Evolutionary conservation across 371 early-diverging fungal genomes (phyloP).

Genomic region (Apophysomyces variabilis): DNA sequence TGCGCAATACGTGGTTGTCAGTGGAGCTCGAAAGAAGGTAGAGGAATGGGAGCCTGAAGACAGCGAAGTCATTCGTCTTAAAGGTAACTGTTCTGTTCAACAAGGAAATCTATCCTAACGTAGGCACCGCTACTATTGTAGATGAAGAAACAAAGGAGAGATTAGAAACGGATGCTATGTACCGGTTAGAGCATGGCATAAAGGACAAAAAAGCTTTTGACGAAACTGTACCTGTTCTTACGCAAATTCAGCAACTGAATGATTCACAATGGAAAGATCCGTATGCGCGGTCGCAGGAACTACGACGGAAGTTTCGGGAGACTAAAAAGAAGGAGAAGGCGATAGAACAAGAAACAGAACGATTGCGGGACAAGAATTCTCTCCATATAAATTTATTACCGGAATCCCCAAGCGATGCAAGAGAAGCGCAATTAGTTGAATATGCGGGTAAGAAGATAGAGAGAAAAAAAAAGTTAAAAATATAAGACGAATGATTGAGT

Average conservation of each 20-base stretch:
- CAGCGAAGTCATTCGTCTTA: slow-evolving; percentile 64
- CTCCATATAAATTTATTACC: slow-evolving; percentile 65
- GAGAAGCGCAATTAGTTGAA: slow-evolving; percentile 45
- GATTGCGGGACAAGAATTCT: slow-evolving; percentile 61
- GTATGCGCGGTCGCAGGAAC: slow-evolving; percentile 69
- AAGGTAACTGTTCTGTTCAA: slow-evolving; percentile 32
- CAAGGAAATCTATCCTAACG: neutral
- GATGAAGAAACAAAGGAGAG: slow-evolving; percentile 64
- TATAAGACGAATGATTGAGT: neutral
- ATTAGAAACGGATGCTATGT: slow-evolving; percentile 68
- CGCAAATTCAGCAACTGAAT: slow-evolving; percentile 63
- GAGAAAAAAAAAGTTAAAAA: neutral
- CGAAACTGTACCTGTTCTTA: slow-evolving; percentile 56
- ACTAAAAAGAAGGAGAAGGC: slow-evolving; percentile 64
- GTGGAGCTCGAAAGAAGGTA: slow-evolving; percentile 79
- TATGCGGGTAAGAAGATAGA: slow-evolving; percentile 32
- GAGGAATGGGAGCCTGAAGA: slow-evolving; percentile 80
- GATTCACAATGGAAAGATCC: slow-evolving; percentile 81
- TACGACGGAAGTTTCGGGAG: slow-evolving; percentile 76
- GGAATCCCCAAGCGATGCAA: slow-evolving; percentile 40
- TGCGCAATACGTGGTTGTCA: slow-evolving; percentile 73
- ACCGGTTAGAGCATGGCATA: slow-evolving; percentile 68
- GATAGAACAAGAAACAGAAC: slow-evolving; percentile 48
- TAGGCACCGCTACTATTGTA: slow-evolving; percentile 12
- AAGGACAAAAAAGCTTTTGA: slow-evolving; percentile 59